Conservation (phyloP, 228 moss, liverwort and hornwort genomes). For the Sphagnum fallax region DNA sequence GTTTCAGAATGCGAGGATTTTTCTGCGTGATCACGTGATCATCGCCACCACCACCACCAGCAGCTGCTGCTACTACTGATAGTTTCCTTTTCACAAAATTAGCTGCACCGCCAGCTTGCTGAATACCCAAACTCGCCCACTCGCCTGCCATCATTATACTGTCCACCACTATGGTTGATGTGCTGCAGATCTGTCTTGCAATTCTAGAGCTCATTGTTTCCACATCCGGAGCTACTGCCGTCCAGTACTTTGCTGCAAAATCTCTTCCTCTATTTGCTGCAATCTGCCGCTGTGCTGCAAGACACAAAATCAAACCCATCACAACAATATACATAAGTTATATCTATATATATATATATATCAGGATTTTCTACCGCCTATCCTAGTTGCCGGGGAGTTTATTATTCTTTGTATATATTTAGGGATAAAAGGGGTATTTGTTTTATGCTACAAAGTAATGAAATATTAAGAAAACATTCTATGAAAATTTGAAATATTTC, state of each 20-base stretch:
- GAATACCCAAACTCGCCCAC: slow-evolving; percentile 50
- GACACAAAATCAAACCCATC: too few relatives aligned
- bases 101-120: slow-evolving; percentile 3
- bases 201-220: slow-evolving; percentile 36
- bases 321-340: too few relatives aligned
- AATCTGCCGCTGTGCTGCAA: too few relatives aligned
- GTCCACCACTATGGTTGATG: slow-evolving; percentile 40
- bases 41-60: neutral
- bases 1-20: slow-evolving; percentile 63
- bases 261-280: too few relatives aligned
- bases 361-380: too few relatives aligned
- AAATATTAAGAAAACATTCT: too few relatives aligned
- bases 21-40: slow-evolving; percentile 13
- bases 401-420: too few relatives aligned
- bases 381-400: too few relatives aligned
- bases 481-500: too few relatives aligned
- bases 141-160: slow-evolving; percentile 31
- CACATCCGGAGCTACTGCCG: slow-evolving; percentile 50
- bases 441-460: too few relatives aligned
- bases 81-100: neutral
- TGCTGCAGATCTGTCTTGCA: slow-evolving; percentile 38
- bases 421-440: too few relatives aligned
- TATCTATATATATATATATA: too few relatives aligned
- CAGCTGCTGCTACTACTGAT: neutral
- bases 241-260: slow-evolving; percentile 38